Evolutionary conservation across 345 rosid species (phyloP).

Genomic region (Limnanthes douglasii): DNA sequence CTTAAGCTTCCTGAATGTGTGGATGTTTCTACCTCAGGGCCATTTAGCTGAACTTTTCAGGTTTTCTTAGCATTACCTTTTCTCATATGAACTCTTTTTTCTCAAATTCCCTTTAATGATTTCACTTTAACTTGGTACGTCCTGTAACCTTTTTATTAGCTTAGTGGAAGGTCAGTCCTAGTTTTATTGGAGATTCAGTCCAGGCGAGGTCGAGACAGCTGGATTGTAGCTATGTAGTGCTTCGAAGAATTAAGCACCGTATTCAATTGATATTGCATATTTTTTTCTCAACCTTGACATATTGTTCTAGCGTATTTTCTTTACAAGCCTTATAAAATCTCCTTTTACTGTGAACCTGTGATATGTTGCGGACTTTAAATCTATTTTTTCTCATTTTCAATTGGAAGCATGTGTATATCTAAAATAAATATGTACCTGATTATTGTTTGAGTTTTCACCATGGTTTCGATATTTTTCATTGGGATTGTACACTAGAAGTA

Average conservation of each 20-base stretch:
- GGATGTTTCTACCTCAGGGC: constrained; percentile 35
- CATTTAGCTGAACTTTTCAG: constrained; percentile 37
- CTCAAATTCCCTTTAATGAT: constrained; percentile 9
- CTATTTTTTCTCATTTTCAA: too few relatives aligned
- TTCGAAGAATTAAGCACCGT: neutral
- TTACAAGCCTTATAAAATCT: too few relatives aligned
- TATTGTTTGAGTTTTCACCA: too few relatives aligned
- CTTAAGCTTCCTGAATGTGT: constrained; percentile 23
- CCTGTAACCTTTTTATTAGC: neutral
- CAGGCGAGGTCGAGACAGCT: neutral
- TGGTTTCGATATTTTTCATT: too few relatives aligned
- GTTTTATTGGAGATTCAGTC: neutral
- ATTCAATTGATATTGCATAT: neutral
- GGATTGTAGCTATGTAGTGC: neutral
- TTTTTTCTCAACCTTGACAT: too few relatives aligned
- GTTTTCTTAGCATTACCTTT: constrained; percentile 27
- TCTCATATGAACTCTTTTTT: constrained; percentile 1
- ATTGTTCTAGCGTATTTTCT: too few relatives aligned
- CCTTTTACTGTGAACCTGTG: too few relatives aligned
- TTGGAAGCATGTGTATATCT: too few relatives aligned
- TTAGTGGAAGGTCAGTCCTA: neutral
- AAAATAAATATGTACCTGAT: too few relatives aligned
- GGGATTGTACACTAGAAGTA: too few relatives aligned
- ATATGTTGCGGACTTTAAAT: too few relatives aligned
- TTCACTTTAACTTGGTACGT: constrained; percentile 1